A percentile compares a stretch with the other conserved stretches of the same genome.
These are phyloP conservation scores for Fomitiporia mediterranea DNA, from an alignment of 1,284 basidiomycete species.

Conservation along the genomic window DNA sequence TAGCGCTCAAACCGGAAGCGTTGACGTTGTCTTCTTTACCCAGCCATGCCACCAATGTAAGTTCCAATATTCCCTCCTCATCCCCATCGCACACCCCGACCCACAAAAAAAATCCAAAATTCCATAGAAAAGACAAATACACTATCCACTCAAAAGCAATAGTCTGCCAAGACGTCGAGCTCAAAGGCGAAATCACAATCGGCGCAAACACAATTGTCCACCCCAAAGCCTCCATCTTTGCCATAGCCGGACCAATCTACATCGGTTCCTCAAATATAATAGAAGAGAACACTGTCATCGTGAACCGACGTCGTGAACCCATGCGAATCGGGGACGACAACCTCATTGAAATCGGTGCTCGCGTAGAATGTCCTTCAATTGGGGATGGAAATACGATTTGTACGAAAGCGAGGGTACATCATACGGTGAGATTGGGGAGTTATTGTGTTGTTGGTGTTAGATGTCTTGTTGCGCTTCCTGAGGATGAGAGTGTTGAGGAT, in stretches of 20 bases:
- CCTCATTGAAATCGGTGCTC: conserved; percentile 88
- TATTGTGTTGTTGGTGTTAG: conserved; percentile 81
- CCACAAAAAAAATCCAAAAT: neutral
- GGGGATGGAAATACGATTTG: conserved; percentile 85
- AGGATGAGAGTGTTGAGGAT: conserved; percentile 76
- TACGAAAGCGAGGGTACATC: conserved; percentile 73
- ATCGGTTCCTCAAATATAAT: conserved; percentile 88
- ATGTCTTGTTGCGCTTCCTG: conserved; percentile 68
- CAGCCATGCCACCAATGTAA: conserved; percentile 31
- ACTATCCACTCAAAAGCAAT: conserved; percentile 78
- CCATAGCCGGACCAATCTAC: conserved; percentile 80
- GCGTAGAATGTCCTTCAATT: conserved; percentile 78
- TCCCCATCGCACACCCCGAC: conserved; percentile 1
- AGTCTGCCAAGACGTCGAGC: conserved; percentile 83
- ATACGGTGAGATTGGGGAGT: conserved; percentile 71
- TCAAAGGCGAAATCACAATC: conserved; percentile 89
- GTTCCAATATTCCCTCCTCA: conserved; percentile 11
- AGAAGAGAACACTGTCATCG: conserved; percentile 85
- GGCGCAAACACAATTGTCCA: conserved; percentile 89
- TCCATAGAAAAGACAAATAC: conserved; percentile 66
- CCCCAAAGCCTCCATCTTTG: conserved; percentile 88
- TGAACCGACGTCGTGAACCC: conserved; percentile 79
- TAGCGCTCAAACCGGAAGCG: neutral
- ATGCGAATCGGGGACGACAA: conserved; percentile 92
- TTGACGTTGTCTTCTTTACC: neutral